phyloP scores from a whole-genome alignment of 148 eudicot genomes.

The Polygonum maritimum region DNA sequence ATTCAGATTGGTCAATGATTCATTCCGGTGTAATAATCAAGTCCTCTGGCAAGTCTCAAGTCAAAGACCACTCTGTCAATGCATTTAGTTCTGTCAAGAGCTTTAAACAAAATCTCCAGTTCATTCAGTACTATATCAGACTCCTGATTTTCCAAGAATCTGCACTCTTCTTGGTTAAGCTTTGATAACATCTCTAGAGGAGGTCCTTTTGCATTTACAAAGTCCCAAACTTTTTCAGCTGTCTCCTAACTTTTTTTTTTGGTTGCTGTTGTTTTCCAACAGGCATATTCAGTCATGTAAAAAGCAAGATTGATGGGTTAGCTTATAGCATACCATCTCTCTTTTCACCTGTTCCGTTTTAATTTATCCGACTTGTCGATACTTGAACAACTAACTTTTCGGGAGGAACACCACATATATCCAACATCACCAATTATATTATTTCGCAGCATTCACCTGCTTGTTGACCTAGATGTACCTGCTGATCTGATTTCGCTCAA shows the following conservation, averaged over 20 bases:
- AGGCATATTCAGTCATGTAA: too few species aligned
- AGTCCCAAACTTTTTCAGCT: slow-evolving; percentile 70
- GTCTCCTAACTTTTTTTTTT: too few species aligned
- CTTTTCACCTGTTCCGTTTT: slow-evolving; percentile 73
- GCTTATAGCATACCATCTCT: slow-evolving; percentile 83
- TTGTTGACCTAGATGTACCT: too few species aligned
- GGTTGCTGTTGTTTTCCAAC: too few species aligned
- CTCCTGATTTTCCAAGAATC: slow-evolving; percentile 51
- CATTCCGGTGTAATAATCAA: slow-evolving; percentile 96
- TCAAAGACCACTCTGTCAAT: slow-evolving; percentile 78
- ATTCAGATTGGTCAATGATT: slow-evolving; percentile 10
- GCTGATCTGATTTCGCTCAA: too few species aligned
- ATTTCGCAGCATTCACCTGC: too few species aligned
- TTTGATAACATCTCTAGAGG: slow-evolving; percentile 70
- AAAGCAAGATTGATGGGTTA: too few species aligned
- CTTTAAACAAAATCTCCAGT: slow-evolving; percentile 68
- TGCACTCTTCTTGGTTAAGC: slow-evolving; percentile 59
- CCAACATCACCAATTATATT: slow-evolving; percentile 92
- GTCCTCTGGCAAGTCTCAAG: slow-evolving; percentile 95
- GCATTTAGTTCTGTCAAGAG: slow-evolving; percentile 56
- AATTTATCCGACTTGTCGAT: slow-evolving; percentile 97
- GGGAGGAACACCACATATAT: slow-evolving; percentile 86
- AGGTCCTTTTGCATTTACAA: slow-evolving; percentile 66
- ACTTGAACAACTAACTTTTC: slow-evolving; percentile 93
- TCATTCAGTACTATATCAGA: slow-evolving; percentile 59